Percentiles rank a stretch among this genome's conserved stretches.
phyloP scores from a whole-genome alignment of 73 alveolate species.

The Paramecium tetraurelia region DNA sequence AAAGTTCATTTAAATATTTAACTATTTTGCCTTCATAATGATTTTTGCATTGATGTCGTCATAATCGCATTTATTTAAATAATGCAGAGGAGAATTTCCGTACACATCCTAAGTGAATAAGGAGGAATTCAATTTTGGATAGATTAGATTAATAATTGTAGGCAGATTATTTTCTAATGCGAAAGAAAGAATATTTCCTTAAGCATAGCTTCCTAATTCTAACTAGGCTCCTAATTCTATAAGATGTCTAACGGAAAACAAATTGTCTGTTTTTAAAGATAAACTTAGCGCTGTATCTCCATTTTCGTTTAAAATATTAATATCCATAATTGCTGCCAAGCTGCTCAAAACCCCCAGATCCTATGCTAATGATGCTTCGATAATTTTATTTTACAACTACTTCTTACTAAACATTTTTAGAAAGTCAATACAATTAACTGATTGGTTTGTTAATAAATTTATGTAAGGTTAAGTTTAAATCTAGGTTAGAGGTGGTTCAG shows the following conservation, averaged over 20 bases:
- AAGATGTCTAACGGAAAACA: slow-evolving; percentile 9
- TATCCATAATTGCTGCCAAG: neutral
- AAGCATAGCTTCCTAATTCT: neutral
- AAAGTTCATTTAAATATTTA: neutral
- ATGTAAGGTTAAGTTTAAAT: neutral
- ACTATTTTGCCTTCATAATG: neutral
- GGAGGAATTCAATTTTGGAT: neutral
- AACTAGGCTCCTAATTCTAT: neutral
- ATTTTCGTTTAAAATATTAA: neutral
- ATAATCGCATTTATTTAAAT: neutral
- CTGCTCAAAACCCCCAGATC: neutral
- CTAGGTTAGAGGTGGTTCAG: neutral
- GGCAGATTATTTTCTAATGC: neutral
- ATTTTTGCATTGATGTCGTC: neutral
- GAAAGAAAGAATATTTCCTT: neutral
- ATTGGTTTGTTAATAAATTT: neutral
- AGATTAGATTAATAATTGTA: neutral
- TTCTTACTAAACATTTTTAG: neutral
- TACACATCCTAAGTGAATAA: neutral
- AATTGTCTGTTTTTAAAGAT: neutral
- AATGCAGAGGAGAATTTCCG: slow-evolving; percentile 32
- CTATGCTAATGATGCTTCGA: neutral
- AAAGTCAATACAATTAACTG: neutral
- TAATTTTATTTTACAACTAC: neutral
- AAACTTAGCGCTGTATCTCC: slow-evolving; percentile 19